Evolutionary conservation across 73 alveolate species (phyloP), one percentile per base, ranked within the genome.

Genomic region (Loxodes magnus): DNA sequence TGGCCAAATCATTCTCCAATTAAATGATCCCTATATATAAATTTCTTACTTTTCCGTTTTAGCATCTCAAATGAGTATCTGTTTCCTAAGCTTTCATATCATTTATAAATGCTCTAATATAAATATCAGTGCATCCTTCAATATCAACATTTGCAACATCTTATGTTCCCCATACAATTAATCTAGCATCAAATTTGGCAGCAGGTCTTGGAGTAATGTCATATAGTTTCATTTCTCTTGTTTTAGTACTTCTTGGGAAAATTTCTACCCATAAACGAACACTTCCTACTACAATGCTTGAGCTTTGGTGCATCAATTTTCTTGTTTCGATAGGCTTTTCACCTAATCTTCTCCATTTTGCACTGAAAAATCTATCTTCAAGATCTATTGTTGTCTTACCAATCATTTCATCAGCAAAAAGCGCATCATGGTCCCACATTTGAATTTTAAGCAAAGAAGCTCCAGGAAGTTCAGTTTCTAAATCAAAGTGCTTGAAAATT

Each of bases 51-150:
- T 51, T 56, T 21, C 99, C 99, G 38, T 78, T 72, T 51, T 63
- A 67, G 56, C 94, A 77, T 53, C 99, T 64, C 67, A 54, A 88
- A 56, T 93, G 99, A 19, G 93, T 84, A 65, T 93, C 99, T 5
- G 99, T 93, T 53, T 83, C 83, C 68, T 83, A 76, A 22, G 63
- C 73, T 29, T 66, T 51, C n/a, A 64, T 38, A 43, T 78, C 67
- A 41, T 90, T 96, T 6, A 93, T 62, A 81, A 66, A 90, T 2
- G 95, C 95, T 43, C 90, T 70, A 41, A 73, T 55, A 79, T 83
- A 93, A 4, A 90, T 64, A 79, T 93, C 99, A 37, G 94, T 82
- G 41, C 94, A 85, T 31, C 96, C 99, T 74, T 93, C 99, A 28
- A 75, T 64, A 62, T 89, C 99, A 66, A 53, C 67, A 64, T 69